Evolutionary conservation across 2,329 filamentous ascomycete species (phyloP).

Genomic region (Arthrobotrys sphaeroides): DNA sequence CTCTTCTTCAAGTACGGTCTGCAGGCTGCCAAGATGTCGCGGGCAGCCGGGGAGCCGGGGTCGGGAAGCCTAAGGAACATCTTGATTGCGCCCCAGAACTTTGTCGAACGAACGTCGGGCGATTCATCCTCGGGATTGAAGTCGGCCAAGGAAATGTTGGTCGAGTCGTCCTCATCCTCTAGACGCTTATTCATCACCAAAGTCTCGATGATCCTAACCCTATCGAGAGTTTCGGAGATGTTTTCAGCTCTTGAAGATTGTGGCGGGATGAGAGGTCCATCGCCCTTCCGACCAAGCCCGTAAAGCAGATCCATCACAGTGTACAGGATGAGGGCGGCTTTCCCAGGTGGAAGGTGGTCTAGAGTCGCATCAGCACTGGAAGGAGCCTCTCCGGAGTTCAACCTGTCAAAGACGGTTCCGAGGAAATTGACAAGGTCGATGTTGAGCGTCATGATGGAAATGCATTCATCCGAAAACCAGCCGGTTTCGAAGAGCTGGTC

Average conservation of each 20-base stretch:
- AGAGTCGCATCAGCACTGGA: conserved; percentile 55
- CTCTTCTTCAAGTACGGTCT: conserved; percentile 31
- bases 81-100: conserved; percentile 47
- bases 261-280: conserved; percentile 59
- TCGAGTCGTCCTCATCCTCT: conserved; percentile 69
- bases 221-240: conserved; percentile 71
- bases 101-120: conserved; percentile 28
- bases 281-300: conserved; percentile 65
- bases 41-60: conserved; percentile 33
- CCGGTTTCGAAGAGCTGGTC: conserved; percentile 81
- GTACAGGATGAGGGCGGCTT: conserved; percentile 56
- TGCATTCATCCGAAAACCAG: conserved; percentile 75
- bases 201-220: conserved; percentile 78
- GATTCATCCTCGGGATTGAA: conserved; percentile 43
- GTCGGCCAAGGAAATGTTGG: conserved; percentile 30
- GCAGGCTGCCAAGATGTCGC: conserved; percentile 43
- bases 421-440: conserved; percentile 58
- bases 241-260: conserved; percentile 64
- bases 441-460: conserved; percentile 64
- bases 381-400: conserved; percentile 56
- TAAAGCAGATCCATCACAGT: conserved; percentile 57
- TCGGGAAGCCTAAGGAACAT: conserved; percentile 49
- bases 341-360: conserved; percentile 54
- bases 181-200: conserved; percentile 78
- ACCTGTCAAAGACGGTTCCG: conserved; percentile 55